These are phyloP conservation scores for Salix arbutifolia DNA, from an alignment of 345 rosid species.

Conservation along the genomic window DNA sequence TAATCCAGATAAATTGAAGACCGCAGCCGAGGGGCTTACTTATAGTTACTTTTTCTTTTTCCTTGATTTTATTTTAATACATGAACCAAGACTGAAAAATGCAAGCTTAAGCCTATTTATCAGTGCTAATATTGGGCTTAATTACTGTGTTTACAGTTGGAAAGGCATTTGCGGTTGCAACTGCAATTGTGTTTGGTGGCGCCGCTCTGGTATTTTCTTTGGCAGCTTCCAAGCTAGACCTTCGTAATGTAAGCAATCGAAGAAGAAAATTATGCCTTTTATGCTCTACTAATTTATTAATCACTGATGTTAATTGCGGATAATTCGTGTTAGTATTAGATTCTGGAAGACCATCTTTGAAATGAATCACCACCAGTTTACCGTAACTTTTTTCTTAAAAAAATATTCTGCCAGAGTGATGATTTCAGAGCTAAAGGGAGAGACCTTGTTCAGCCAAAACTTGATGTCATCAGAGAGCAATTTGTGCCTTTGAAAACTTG, in stretches of 20 bases:
- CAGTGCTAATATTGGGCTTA: too few species aligned
- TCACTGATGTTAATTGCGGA: too few species aligned
- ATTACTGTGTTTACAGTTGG: conserved; percentile 44
- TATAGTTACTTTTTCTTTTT: conserved; percentile 22
- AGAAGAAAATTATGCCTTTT: too few species aligned
- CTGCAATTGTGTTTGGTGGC: conserved; percentile 70
- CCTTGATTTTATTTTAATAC: not conserved
- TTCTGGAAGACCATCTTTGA: not conserved
- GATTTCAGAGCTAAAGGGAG: conserved; percentile 56
- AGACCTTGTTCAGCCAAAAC: conserved; percentile 58
- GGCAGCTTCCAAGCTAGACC: conserved; percentile 59
- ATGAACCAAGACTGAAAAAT: too few species aligned
- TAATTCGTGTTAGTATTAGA: not conserved
- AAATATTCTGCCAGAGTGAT: conserved; percentile 38
- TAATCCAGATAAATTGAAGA: conserved; percentile 72
- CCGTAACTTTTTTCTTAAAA: too few species aligned
- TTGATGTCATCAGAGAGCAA: conserved; percentile 52
- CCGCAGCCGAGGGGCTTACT: conserved; percentile 81
- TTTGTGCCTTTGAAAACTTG: conserved; percentile 57
- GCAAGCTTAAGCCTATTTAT: too few species aligned
- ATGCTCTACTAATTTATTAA: too few species aligned
- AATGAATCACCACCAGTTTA: too few species aligned
- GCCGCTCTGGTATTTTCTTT: conserved; percentile 51
- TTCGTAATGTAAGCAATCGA: conserved; percentile 47
- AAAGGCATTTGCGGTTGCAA: conserved; percentile 78